Conservation (phyloP, 1,139 yeast genomes). For the Hyphopichia wangnamkhiaoensis region DNA sequence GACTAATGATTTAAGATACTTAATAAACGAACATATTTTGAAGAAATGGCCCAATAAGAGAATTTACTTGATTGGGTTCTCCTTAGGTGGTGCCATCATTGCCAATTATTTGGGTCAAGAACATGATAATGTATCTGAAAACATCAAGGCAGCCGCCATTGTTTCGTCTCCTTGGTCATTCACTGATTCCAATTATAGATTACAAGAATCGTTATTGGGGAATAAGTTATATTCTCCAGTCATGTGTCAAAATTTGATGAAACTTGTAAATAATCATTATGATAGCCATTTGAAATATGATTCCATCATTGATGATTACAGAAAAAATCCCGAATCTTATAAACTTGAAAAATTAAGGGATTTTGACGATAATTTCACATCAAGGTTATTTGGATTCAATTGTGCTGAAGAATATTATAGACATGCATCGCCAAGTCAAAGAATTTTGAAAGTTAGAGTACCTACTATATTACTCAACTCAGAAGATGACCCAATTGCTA, state of each 20-base stretch:
- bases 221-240: conserved; percentile 52
- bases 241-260: conserved; percentile 51
- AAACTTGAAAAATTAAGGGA: conserved; percentile 34
- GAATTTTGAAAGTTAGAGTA: conserved; percentile 51
- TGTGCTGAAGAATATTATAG: conserved; percentile 55
- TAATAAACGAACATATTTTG: conserved; percentile 48
- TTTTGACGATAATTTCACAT: conserved; percentile 56
- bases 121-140: conserved; percentile 30
- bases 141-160: conserved; percentile 50
- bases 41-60: conserved; percentile 51
- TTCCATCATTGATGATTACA: conserved; percentile 29
- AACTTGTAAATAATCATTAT: conserved; percentile 45
- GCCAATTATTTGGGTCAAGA: conserved; percentile 61
- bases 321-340: conserved; percentile 34
- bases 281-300: conserved; percentile 30
- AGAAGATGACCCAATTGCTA: conserved; percentile 60
- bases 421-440: conserved; percentile 52
- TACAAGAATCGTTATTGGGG: conserved; percentile 46
- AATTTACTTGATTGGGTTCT: conserved; percentile 54
- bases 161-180: conserved; percentile 63
- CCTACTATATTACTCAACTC: conserved; percentile 54
- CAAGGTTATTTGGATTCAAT: conserved; percentile 55
- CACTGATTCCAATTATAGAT: conserved; percentile 43
- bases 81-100: conserved; percentile 58
- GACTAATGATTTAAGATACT: conserved; percentile 61